Evolutionary conservation across 768 basidiomycete genomes (phyloP).

Genomic region (Pleurotus eryngii): DNA sequence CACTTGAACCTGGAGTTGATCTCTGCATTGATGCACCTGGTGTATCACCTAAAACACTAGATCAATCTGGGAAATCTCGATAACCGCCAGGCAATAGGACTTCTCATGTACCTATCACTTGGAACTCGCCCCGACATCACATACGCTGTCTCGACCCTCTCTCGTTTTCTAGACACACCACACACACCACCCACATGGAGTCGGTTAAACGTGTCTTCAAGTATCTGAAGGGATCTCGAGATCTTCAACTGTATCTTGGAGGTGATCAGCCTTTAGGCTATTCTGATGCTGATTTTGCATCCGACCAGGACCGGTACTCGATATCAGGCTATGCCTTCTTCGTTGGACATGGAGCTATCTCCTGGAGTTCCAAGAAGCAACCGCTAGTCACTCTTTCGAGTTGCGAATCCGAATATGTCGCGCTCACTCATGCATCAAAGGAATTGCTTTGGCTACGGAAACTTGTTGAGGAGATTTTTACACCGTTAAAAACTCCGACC

Average conservation of each 20-base stretch:
- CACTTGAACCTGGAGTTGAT: neutral
- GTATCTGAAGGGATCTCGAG: slow-evolving; percentile 22
- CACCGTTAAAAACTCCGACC: too few relatives aligned
- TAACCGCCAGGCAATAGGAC: slow-evolving; percentile 27
- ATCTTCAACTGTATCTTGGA: slow-evolving; percentile 13
- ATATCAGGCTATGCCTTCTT: slow-evolving; percentile 24
- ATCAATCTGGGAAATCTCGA: neutral
- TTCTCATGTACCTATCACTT: slow-evolving; percentile 24
- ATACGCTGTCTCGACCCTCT: slow-evolving; percentile 19
- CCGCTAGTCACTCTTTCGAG: slow-evolving; percentile 14
- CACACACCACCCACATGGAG: slow-evolving; percentile 17
- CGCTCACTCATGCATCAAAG: too few relatives aligned
- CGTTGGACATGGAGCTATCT: neutral
- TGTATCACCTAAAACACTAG: neutral
- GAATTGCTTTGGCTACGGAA: too few relatives aligned
- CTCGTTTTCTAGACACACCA: slow-evolving; percentile 21
- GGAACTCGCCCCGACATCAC: slow-evolving; percentile 26
- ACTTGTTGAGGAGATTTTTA: too few relatives aligned
- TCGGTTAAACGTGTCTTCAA: slow-evolving; percentile 22
- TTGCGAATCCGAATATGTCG: slow-evolving; percentile 15
- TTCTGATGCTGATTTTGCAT: too few relatives aligned
- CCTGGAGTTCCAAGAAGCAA: slow-evolving; percentile 13
- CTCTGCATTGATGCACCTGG: neutral
- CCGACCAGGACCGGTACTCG: slow-evolving; percentile 17
- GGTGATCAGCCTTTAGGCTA: slow-evolving; percentile 1